Base-by-base conservation (phyloP, 2,329 filamentous ascomycete species). In the Neoascochyta sp. region DNA sequence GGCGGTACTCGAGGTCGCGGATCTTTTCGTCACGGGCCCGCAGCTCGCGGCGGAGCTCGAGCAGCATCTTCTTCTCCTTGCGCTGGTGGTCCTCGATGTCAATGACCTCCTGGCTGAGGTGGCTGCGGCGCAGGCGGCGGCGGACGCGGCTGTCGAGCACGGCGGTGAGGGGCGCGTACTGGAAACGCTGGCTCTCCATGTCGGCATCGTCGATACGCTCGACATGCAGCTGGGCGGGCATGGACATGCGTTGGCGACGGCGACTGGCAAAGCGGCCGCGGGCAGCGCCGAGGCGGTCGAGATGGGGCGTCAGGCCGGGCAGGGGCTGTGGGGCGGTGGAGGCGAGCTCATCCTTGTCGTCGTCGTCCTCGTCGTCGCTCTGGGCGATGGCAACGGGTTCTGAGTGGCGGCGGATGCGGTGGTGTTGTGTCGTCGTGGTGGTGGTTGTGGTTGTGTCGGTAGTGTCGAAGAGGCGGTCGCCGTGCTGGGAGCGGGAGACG, bases 91-190 rank as follows among this genome's bases (percentile, higher is more conserved):
- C 52, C 14, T 64, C 58, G 27, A 64, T 55, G 16, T 49, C 47
- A 32, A 61, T 65, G 27, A 66, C 56, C 43, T 65, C 60, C 35
- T 68, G 62, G 43, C 62, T 64, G 5, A 64, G 52, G 28, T 63
- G 62, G 46, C 50, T 64, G 16, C 60, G 63, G 28, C 61, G 60
- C 11, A 67, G 59, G 21, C 64, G 62, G 23, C 62, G 63, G 22
- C 52, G 57, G 5, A 47, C 49, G 34, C 60, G 59, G 23, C 41
- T 36, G 16, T 57, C 57, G 4, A 63, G 41, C 10, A 60, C 52
- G 6, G 52, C 52, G 13, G 42, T 45, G 22, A 63, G 52, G 9
- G 61, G 60, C 2, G 51, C 49, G 27, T 57, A 64, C 39, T 64
- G 61, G 17, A 62, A 39, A 34, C 43, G 48, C 24, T 39, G 42